A percentile compares a stretch with the other conserved stretches of the same genome.
These are phyloP conservation scores for Wilhelminamyces savonicus DNA, from an alignment of 805 yeast genomes.

Conservation along the genomic window DNA sequence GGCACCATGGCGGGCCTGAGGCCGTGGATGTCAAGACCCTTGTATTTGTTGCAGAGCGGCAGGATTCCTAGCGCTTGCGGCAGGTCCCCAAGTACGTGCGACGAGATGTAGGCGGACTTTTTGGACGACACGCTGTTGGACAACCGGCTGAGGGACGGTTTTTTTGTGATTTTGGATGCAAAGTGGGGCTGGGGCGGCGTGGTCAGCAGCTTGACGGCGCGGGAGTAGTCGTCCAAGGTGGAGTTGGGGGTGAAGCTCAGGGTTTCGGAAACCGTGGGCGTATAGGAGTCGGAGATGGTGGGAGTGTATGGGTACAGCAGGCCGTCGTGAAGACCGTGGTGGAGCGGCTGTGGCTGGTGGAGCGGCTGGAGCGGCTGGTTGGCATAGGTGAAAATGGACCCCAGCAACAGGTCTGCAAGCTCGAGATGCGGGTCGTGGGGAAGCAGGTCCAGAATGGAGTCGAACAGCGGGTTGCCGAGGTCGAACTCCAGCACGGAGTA, in stretches of 20 bases:
- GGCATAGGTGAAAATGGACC: neutral
- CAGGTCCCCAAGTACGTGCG: slow-evolving; percentile 7
- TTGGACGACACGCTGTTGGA: slow-evolving; percentile 7
- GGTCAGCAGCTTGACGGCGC: slow-evolving; percentile 2
- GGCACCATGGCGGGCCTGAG: slow-evolving; percentile 11
- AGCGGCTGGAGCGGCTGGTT: slow-evolving; percentile 1
- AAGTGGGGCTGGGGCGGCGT: slow-evolving; percentile 2
- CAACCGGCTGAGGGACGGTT: slow-evolving; percentile 12
- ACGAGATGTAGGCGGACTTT: slow-evolving; percentile 10
- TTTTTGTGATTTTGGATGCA: slow-evolving; percentile 11
- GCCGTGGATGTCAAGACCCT: slow-evolving; percentile 11
- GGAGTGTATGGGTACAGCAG: slow-evolving; percentile 10
- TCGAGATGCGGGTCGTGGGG: slow-evolving; percentile 3
- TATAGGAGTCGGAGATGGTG: slow-evolving; percentile 11
- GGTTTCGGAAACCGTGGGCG: slow-evolving; percentile 13
- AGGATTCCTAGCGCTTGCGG: slow-evolving; percentile 10
- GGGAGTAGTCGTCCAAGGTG: slow-evolving; percentile 2
- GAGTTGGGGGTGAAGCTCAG: slow-evolving; percentile 12
- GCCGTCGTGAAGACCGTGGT: slow-evolving; percentile 1
- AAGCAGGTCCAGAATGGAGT: slow-evolving; percentile 20
- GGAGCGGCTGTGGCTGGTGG: neutral
- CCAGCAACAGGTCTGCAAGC: slow-evolving; percentile 1
- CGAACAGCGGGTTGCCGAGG: slow-evolving; percentile 18
- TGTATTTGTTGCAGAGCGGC: slow-evolving; percentile 15
- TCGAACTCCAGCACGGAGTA: slow-evolving; percentile 19